Evolutionary conservation across 1,284 basidiomycete species (phyloP).

Genomic region (Afroboletus lepidellus): DNA sequence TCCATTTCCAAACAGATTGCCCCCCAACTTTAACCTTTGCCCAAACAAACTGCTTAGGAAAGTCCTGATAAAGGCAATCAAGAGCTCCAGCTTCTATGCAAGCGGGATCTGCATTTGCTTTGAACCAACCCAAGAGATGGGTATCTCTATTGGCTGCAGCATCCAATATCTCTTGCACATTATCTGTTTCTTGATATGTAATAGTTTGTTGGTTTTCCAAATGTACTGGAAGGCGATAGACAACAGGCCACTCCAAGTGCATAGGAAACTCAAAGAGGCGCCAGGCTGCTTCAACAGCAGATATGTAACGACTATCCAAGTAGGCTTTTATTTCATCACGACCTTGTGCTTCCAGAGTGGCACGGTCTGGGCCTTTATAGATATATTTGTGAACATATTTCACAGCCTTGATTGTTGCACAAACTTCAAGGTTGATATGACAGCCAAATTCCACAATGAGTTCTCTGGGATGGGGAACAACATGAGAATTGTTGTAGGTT

Average conservation of each 20-base stretch:
- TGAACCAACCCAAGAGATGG: slow-evolving; percentile 39
- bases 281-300: background rate
- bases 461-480: background rate
- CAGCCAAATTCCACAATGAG: slow-evolving; percentile 33
- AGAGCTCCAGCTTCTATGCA: slow-evolving; percentile 28
- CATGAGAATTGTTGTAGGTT: background rate
- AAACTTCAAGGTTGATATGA: slow-evolving; percentile 48
- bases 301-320: slow-evolving; percentile 20
- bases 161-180: background rate
- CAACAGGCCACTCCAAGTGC: slow-evolving; percentile 15
- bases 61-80: slow-evolving; percentile 40
- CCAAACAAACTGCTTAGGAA: slow-evolving; percentile 34
- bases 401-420: slow-evolving; percentile 29
- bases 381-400: slow-evolving; percentile 40
- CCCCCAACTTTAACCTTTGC: background rate
- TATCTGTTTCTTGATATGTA: background rate
- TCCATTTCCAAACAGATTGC: slow-evolving; percentile 1
- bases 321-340: background rate
- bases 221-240: slow-evolving; percentile 14
- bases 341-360: slow-evolving; percentile 18
- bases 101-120: slow-evolving; percentile 34
- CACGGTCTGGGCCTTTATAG: slow-evolving; percentile 40
- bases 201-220: slow-evolving; percentile 31
- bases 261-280: slow-evolving; percentile 19
- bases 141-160: background rate